phyloP scores from a whole-genome alignment of 129 eudicot species.

The Erigeron canadensis region DNA sequence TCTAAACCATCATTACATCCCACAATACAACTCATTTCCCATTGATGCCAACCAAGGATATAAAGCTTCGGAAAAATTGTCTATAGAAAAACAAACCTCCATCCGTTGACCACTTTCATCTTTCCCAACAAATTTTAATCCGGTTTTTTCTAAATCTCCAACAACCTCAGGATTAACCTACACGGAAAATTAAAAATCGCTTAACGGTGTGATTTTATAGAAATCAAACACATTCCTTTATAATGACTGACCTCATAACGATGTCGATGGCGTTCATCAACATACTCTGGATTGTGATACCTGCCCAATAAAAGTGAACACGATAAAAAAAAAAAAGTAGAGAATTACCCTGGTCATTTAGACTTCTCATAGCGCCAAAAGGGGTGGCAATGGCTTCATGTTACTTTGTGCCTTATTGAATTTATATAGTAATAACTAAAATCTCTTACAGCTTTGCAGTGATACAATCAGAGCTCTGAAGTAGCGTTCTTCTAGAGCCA shows the following conservation, averaged over 20 bases:
- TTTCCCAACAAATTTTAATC: constrained; percentile 84
- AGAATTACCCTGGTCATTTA: background rate
- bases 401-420: background rate
- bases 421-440: background rate
- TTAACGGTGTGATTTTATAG: constrained; percentile 6
- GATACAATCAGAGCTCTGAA: constrained; percentile 71
- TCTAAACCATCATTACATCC: background rate
- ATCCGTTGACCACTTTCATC: constrained; percentile 94
- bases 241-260: constrained; percentile 71
- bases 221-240: constrained; percentile 5
- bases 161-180: constrained; percentile 91
- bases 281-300: constrained; percentile 62
- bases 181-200: constrained; percentile 17
- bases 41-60: constrained; percentile 9
- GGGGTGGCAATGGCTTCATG: background rate
- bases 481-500: constrained; percentile 80
- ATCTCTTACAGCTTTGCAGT: constrained; percentile 79
- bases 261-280: constrained; percentile 94
- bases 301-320: constrained; percentile 28
- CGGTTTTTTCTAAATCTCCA: constrained; percentile 65
- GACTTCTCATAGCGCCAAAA: background rate
- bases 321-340: constrained; percentile 10
- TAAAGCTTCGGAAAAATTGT: background rate
- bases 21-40: background rate
- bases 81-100: constrained; percentile 63